Base-by-base conservation (phyloP, 495 filamentous ascomycete genomes). In the Penicillium salamii region DNA sequence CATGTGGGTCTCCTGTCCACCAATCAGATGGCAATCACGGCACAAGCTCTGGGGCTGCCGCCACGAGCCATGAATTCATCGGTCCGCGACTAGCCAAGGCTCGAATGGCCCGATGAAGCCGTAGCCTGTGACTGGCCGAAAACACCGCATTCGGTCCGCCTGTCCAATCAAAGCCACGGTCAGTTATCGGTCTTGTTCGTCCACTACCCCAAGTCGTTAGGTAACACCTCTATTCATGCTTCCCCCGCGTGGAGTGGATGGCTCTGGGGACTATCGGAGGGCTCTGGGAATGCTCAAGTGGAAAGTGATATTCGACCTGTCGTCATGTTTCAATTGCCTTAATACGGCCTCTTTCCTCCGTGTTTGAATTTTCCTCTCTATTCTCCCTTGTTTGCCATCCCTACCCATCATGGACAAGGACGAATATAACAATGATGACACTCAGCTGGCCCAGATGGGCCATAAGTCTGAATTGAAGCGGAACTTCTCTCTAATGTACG, bases 381-480 rank as follows among this genome's bases (percentile, higher is more conserved):
- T 11, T 40, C 29, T 33, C 38, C 5, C 15, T 21, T n/a, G 26
- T 26, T 33, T 35, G 32, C n/a, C 46, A 29, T 29, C 40, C 45
- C 12, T 14, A 42, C 15, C 35, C 54, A 62, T 38, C 7, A 55
- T 57, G 60, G 63, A 68, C 28, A 54, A 61, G 29, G 33, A 21
- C 7, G 42, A 59, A 26, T 46, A 28, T 33, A 54, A 52, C 19
- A 65, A 66, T 37, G 71, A 74, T 53, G 78, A 83, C 56, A 70
- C 73, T 15, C 75, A 78, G 33, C 64, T 86, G 65, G 82, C 80
- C n/a, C 74, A 71, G 55, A 74, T 87, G 72, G 83, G 83, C 40
- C 83, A 87, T 62, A 83, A 78, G 70, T 67, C 76, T 14, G 83
- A 87, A 49, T 55, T 87, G 54, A 80, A 82, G 23, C 75, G 82